Evolutionary conservation across 2,329 filamentous ascomycete genomes (phyloP).

Genomic region (Exophiala sp.): DNA sequence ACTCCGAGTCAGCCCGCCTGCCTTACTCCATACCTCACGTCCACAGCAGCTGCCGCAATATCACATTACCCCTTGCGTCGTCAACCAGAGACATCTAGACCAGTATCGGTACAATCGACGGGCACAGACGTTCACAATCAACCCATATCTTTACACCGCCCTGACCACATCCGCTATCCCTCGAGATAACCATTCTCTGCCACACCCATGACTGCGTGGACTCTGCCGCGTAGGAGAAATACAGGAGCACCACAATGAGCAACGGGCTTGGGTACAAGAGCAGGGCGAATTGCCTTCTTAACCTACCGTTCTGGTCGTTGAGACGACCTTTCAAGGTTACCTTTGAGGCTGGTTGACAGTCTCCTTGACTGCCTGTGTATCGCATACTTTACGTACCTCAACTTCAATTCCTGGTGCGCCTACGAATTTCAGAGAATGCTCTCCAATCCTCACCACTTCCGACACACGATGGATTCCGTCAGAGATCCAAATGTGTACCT

Average conservation of each 20-base stretch:
- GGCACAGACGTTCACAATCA: neutral
- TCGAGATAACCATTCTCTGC: conserved; percentile 3
- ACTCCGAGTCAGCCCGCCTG: conserved; percentile 16
- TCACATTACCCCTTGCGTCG: neutral
- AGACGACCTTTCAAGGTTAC: conserved; percentile 10
- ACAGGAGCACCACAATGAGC: conserved; percentile 24
- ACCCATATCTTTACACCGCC: conserved; percentile 2
- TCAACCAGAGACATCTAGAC: neutral
- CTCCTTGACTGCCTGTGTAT: neutral
- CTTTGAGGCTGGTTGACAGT: conserved; percentile 19
- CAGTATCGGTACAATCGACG: neutral
- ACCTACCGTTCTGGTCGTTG: conserved; percentile 10
- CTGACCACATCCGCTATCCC: neutral
- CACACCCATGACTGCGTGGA: conserved; percentile 19
- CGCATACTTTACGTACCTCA: neutral
- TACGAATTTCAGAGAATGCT: conserved; percentile 14
- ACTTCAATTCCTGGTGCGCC: neutral
- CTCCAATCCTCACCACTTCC: conserved; percentile 11
- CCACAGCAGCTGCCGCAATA: neutral
- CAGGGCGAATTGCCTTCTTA: conserved; percentile 24
- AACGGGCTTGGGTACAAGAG: conserved; percentile 14
- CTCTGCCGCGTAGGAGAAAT: conserved; percentile 7
- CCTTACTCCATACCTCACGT: conserved; percentile 5
- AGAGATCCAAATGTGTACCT: conserved; percentile 14
- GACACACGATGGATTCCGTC: conserved; percentile 19